Base-by-base conservation (phyloP, 2,329 filamentous ascomycete species). In the Penicillium hordei region DNA sequence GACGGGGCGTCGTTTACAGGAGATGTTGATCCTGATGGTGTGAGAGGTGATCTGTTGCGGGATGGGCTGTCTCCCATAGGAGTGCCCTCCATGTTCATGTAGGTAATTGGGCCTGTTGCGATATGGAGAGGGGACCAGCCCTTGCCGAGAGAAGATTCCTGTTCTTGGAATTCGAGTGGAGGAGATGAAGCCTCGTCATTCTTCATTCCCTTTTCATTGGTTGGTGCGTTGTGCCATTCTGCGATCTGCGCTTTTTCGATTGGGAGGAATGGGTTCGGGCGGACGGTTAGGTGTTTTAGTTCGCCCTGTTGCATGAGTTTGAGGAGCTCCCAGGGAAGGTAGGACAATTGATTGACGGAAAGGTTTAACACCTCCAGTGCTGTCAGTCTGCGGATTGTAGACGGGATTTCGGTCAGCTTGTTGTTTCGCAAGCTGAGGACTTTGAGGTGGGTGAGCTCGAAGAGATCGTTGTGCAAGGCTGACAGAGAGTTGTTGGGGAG, bases 381-480 rank as follows among this genome's bases (percentile, higher is more conserved):
- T 9, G 67, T 74, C 51, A 81, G 63, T 48, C 70, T 75, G 46
- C 73, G 64, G 36, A 81, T 79, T 0, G 73, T 69, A 10, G 72
- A 61, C 1, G 78, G 77, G 23, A 81, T 70, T 25, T 74, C 70
- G 0, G 66, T 70, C 6, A 81, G 68, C 46, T 77, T 73, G 67
- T 81, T 81, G 50, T 76, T 75, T 2, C 79, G 76, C 46, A 81
- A 60, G 62, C 77, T 80, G 10, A 81, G 71, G 4, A 79, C 73
- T 31, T 72, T 74, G 17, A 81, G 67, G 38, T 72, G 70, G 23
- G 60, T 65, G 10, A 81, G 66, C 8, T 77, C 73, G 46, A 79
- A 79, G 7, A 81, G 51, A 52, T 79, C 77, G 9, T 66, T 68
- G 1, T 74, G 70, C 7, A 81, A 60, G 6, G 60, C 57, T 9